A percentile compares a stretch with the other conserved stretches of the same genome.
Evolutionary conservation across 306 rosid species (phyloP).

Genomic region (Comarum palustre): DNA sequence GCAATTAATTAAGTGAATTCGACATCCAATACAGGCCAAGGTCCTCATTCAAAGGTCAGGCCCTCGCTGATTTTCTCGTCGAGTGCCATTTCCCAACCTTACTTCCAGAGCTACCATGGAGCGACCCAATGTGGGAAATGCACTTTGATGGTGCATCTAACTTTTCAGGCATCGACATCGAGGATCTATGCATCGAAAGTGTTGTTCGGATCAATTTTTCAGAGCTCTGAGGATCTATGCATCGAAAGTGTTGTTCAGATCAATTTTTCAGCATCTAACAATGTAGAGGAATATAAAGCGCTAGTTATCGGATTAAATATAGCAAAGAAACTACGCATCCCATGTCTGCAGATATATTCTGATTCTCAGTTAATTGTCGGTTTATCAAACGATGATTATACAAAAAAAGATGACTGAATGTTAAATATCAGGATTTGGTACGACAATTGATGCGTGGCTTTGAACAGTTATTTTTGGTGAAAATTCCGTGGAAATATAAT

Average conservation of each 20-base stretch:
- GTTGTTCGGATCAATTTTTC: background rate
- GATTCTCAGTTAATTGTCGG: no score
- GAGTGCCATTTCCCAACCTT: background rate
- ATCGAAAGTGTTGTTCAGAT: background rate
- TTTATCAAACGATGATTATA: no score
- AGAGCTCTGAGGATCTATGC: background rate
- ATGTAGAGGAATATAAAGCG: background rate
- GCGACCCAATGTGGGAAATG: background rate
- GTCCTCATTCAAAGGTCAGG: background rate
- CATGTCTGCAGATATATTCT: no score
- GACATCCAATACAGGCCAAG: background rate
- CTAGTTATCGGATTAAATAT: background rate
- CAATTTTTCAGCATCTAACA: background rate
- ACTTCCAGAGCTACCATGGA: background rate
- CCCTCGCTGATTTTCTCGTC: background rate
- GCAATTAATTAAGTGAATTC: background rate
- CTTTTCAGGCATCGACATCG: background rate
- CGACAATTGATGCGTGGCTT: no score
- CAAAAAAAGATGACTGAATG: no score
- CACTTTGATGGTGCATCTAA: background rate
- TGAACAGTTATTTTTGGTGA: no score
- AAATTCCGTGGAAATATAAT: no score
- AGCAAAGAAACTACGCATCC: background rate
- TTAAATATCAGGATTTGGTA: no score
- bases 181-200: no score